phyloP scores from a whole-genome alignment of 1,139 yeast genomes.

The Spathaspora sp. region DNA sequence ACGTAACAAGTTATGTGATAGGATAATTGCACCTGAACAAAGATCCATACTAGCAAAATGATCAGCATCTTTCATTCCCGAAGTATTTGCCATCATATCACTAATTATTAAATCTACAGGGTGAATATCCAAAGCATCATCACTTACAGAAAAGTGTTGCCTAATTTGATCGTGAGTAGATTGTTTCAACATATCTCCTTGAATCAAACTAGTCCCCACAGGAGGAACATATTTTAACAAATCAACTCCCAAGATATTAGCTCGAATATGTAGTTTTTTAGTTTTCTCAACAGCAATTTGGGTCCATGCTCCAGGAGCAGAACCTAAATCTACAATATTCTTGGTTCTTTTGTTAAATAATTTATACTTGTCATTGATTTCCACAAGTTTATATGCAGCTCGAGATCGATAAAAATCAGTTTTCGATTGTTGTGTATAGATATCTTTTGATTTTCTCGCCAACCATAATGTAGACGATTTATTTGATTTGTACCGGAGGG shows the following conservation, averaged over 20 bases:
- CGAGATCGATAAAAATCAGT: conserved; percentile 67
- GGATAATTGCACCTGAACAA: conserved; percentile 37
- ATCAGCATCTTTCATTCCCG: conserved; percentile 43
- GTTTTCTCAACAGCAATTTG: conserved; percentile 38
- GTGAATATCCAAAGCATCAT: conserved; percentile 1
- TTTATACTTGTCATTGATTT: conserved; percentile 62
- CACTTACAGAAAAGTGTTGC: conserved; percentile 15
- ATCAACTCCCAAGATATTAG: conserved; percentile 42
- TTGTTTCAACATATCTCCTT: conserved; percentile 40
- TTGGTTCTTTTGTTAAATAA: conserved; percentile 49
- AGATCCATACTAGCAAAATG: conserved; percentile 48
- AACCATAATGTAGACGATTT: conserved; percentile 74
- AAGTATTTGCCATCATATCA: conserved; percentile 51
- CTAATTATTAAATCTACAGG: conserved; percentile 39
- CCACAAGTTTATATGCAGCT: conserved; percentile 85
- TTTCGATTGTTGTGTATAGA: conserved; percentile 65
- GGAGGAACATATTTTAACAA: conserved; percentile 41
- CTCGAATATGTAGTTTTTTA: conserved; percentile 13
- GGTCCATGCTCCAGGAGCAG: conserved; percentile 53
- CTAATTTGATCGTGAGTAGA: conserved; percentile 33
- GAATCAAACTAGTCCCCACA: conserved; percentile 37
- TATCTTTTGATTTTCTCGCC: conserved; percentile 64
- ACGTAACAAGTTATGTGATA: conserved; percentile 28
- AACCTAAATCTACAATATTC: conserved; percentile 73
- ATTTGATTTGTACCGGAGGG: conserved; percentile 16